phyloP scores from a whole-genome alignment of 148 eudicot genomes.

The Limonium bicolor region DNA sequence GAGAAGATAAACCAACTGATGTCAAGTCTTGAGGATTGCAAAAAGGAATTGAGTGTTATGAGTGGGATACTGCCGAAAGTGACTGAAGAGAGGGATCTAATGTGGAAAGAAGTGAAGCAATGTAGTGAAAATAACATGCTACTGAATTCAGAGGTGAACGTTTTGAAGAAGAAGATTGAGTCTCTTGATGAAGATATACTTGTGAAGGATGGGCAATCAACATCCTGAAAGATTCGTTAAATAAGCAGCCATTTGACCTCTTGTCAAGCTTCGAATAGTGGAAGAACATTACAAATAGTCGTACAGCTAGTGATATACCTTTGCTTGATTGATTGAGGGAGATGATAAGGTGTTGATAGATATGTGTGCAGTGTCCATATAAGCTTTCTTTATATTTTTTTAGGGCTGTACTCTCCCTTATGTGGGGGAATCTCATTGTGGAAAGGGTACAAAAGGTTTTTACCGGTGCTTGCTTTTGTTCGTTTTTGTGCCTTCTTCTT shows the following conservation, averaged over 20 bases:
- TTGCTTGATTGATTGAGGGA: too few relatives aligned
- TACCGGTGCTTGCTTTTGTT: too few relatives aligned
- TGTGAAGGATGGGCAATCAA: conserved; percentile 80
- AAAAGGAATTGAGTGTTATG: conserved; percentile 30
- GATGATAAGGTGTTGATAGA: too few relatives aligned
- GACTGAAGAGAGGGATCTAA: conserved; percentile 60
- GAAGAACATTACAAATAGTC: too few relatives aligned
- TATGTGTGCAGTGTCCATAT: too few relatives aligned
- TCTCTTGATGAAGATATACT: conserved; percentile 75
- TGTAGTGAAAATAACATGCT: conserved; percentile 73
- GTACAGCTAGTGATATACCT: too few relatives aligned
- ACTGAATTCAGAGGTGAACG: conserved; percentile 44
- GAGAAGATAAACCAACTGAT: conserved; percentile 48
- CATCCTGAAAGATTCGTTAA: conserved; percentile 57
- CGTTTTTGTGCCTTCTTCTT: too few relatives aligned
- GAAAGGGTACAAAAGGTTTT: too few relatives aligned
- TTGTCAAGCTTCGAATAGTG: conserved; percentile 49
- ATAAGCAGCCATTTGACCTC: conserved; percentile 63
- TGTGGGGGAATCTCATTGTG: too few relatives aligned
- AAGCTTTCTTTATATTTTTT: too few relatives aligned
- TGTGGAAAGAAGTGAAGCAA: conserved; percentile 79
- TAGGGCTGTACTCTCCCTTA: too few relatives aligned
- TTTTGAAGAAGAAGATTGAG: conserved; percentile 66
- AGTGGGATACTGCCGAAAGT: conserved; percentile 61
- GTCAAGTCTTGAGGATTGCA: conserved; percentile 44